Base-by-base conservation (phyloP, 352 stramenopile species). In the Pythium graminicola region DNA sequence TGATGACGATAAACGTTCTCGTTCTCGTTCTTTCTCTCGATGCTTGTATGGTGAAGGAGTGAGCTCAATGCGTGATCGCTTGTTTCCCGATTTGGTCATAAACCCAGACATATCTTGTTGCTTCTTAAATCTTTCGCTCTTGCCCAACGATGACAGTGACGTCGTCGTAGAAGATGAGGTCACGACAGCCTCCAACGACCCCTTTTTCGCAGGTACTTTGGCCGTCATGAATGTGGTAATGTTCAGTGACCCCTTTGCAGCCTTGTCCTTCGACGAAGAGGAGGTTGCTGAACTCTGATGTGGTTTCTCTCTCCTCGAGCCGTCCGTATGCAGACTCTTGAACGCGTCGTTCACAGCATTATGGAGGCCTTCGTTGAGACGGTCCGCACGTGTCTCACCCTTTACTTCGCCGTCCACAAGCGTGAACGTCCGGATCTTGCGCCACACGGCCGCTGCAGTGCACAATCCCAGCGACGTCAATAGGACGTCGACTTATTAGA, bases 351-450 rank as follows among this genome's bases (percentile, higher is more conserved):
- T 46, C 35, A 55, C 23, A 0, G 83, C 78, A 62, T 65, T 69
- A 36, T 79, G 72, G 6, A 89, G 29, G 0, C 58, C 72, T 33
- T 64, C 67, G 64, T 89, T 87, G 35, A 89, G 38, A 0, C 58
- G 55, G 51, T 86, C 71, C 5, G 79, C 73, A 29, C 72, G 60
- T 7, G 79, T 89, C 29, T 70, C 57, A 28, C 70, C 79, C 31
- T 84, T 65, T 11, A 84, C 73, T 49, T 82, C 57, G 46, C 79
- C 76, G 48, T 82, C 61, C 6, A 85, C 63, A 17, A 89, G 64
- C 16, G 57, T 65, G 43, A 86, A 89, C 40, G 79, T 89, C 26
- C 79, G 72, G 50, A 89, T 70, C 55, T 89, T 89, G 36, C 79
- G 62, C 79, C 79, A 89, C 28, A 86, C 82, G 29, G 72, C 68